Base-by-base conservation (phyloP, 2,329 filamentous ascomycete genomes). In the Chaetomiaceae sp. region DNA sequence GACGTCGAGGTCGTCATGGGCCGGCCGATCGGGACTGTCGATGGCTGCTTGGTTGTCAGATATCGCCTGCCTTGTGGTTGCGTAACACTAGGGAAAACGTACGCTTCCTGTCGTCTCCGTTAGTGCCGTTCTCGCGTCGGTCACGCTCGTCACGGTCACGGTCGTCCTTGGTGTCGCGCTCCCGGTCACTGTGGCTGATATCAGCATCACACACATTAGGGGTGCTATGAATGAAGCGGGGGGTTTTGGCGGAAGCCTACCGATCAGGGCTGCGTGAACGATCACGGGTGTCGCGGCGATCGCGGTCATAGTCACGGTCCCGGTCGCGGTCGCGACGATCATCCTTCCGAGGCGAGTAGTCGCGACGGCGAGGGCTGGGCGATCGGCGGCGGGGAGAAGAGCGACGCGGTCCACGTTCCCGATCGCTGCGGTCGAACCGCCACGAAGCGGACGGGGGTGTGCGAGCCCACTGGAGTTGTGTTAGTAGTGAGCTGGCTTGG, bases 391-490 rank as follows among this genome's bases (percentile, higher is more conserved):
- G 83, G 59, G 82, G 82, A 62, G 83, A 82, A 48, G 82, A 69
- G 60, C 72, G 79, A 59, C 75, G 77, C 55, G 67, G 65, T 21
- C 68, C 70, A 60, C 75, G 71, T 37, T 70, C 74, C 42, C 74
- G 73, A 29, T 69, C 67, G 58, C 72, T 68, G 62, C 83, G 81
- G 56, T 86, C 94, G 69, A 99, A 99, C 58, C 94, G 89, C 94
- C 94, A 99, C 27, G 91, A 97, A 48, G 94, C 94, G 62, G 94
- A 97, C 45, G 94, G 94, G 65, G 94, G 94, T 66, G 94, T 99
- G 65, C 94, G 89, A 65, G 94, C 94, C 94, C 94, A 99, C 94
- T 99, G 60, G n/a, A 54, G 20, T 4, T 4, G 13, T 30, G 33
- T 56, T 38, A 59, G 42, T 32, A 41, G 36, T 14, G 40, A 21